These are phyloP conservation scores for Neonectria sp. DNA, from an alignment of 2,329 filamentous ascomycete genomes.

Conservation along the genomic window DNA sequence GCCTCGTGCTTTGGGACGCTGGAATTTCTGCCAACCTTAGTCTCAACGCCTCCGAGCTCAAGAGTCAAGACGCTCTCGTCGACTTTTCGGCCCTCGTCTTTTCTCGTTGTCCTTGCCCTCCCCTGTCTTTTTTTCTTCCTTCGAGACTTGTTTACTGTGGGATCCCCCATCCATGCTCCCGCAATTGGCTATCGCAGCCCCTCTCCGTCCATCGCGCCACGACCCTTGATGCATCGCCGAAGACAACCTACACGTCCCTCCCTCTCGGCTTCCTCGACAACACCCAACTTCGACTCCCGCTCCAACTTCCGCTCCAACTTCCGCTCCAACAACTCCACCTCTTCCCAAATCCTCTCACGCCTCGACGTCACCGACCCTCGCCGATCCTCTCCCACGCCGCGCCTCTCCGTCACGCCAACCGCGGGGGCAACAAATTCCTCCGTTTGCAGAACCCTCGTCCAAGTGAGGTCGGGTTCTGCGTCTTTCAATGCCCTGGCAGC, in stretches of 20 bases:
- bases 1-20: slow-evolving; percentile 28
- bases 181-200: slow-evolving; percentile 46
- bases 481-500: slow-evolving; percentile 91
- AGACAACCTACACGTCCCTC: slow-evolving; percentile 27
- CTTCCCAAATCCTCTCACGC: neutral
- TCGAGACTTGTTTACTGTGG: slow-evolving; percentile 25
- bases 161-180: slow-evolving; percentile 45
- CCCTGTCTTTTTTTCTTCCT: slow-evolving; percentile 7
- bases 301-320: slow-evolving; percentile 10
- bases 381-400: slow-evolving; percentile 39
- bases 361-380: slow-evolving; percentile 37
- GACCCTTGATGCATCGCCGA: slow-evolving; percentile 51
- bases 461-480: slow-evolving; percentile 37
- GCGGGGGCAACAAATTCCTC: slow-evolving; percentile 32
- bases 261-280: slow-evolving; percentile 21
- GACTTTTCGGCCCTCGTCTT: slow-evolving; percentile 14
- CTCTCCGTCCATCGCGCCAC: slow-evolving; percentile 40
- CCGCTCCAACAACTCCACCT: neutral
- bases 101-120: neutral
- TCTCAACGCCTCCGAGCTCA: slow-evolving; percentile 16
- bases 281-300: slow-evolving; percentile 15
- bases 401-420: slow-evolving; percentile 35
- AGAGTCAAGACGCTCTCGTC: slow-evolving; percentile 10
- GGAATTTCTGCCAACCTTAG: slow-evolving; percentile 39
- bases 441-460: slow-evolving; percentile 32